Evolutionary conservation across 306 rosid species (phyloP).

Genomic region (Cucurbita maxima): DNA sequence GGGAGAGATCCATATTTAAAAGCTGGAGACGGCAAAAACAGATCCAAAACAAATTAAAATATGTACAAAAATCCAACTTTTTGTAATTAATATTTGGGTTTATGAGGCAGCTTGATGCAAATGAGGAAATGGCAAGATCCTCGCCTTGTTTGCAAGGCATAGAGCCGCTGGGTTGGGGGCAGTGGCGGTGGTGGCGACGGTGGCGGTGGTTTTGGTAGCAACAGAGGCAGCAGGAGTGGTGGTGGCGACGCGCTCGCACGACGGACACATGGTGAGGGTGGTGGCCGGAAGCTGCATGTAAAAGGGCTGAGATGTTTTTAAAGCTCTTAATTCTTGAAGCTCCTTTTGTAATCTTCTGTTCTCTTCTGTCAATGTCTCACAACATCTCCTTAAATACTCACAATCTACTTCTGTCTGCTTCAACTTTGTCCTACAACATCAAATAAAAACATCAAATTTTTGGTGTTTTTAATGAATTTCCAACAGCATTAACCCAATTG

Average conservation of each 20-base stretch:
- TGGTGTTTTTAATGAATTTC: neutral
- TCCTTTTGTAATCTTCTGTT: conserved; percentile 86
- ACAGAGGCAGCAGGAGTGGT: neutral
- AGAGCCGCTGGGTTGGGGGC: neutral
- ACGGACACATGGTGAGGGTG: conserved; percentile 95
- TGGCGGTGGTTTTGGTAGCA: conserved; percentile 13
- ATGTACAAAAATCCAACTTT: neutral
- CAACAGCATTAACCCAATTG: neutral
- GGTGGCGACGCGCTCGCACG: conserved; percentile 71
- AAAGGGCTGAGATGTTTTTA: conserved; percentile 67
- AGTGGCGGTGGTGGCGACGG: neutral
- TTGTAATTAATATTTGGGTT: neutral
- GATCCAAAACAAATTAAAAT: neutral
- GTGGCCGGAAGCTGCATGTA: conserved; percentile 95
- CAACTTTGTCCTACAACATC: conserved; percentile 57
- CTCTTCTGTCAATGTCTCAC: conserved; percentile 85
- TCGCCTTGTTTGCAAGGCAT: conserved; percentile 23
- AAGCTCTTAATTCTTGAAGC: conserved; percentile 77
- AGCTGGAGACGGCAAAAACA: neutral
- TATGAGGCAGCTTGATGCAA: conserved; percentile 20
- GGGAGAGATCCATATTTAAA: neutral
- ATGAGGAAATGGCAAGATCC: conserved; percentile 14
- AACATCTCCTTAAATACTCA: conserved; percentile 79
- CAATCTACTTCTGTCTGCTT: conserved; percentile 98
- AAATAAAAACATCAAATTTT: neutral